phyloP scores from a whole-genome alignment of 306 rosid species.

The peach (Prunus persica) region Prunus_persica_NCBIv2 NC_034012.1:11557001-11557500 shows the following conservation, averaged over 20 bases:
- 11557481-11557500: slow-evolving; percentile 66
- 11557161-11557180: slow-evolving; percentile 38
- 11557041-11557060: not conserved
- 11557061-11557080: slow-evolving; percentile 4
- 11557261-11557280: slow-evolving; percentile 28
- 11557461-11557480: slow-evolving; percentile 56
- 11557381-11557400: slow-evolving; percentile 37
- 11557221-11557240: slow-evolving; percentile 15
- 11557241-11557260: slow-evolving; percentile 27
- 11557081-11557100: slow-evolving; percentile 14
- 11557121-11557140: slow-evolving; percentile 41
- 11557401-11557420: slow-evolving; percentile 56
- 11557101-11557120: slow-evolving; percentile 19
- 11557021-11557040: not conserved
- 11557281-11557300: slow-evolving; percentile 28
- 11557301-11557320: slow-evolving; percentile 30
- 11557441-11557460: slow-evolving; percentile 41
- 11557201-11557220: slow-evolving; percentile 24
- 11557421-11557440: slow-evolving; percentile 41
- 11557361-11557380: slow-evolving; percentile 29
- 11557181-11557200: slow-evolving; percentile 25
- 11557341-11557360: slow-evolving; percentile 28
- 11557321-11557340: slow-evolving; percentile 30
- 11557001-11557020: not conserved
- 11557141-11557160: slow-evolving; percentile 40